phyloP scores from a whole-genome alignment of 495 filamentous ascomycete species.

The Penicillium roqueforti region DNA sequence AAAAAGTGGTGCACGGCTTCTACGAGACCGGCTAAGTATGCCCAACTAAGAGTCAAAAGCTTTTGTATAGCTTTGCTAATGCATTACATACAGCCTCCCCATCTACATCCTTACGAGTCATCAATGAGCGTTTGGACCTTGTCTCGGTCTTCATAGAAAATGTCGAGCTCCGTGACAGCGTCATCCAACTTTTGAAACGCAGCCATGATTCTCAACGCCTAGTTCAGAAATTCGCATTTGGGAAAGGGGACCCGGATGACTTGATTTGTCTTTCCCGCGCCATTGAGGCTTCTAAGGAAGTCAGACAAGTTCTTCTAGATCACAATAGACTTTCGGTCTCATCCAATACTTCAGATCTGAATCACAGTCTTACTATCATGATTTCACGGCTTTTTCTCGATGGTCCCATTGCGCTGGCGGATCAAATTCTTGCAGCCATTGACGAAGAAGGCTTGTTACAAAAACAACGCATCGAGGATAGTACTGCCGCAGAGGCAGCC shows the following conservation, averaged over 20 bases:
- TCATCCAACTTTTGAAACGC: slow-evolving; percentile 62
- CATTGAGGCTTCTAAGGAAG: slow-evolving; percentile 69
- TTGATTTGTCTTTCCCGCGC: slow-evolving; percentile 77
- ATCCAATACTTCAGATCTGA: slow-evolving; percentile 16
- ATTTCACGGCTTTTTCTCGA: slow-evolving; percentile 61
- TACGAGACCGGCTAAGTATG: slow-evolving; percentile 78
- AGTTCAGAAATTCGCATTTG: slow-evolving; percentile 88
- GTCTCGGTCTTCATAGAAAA: slow-evolving; percentile 68
- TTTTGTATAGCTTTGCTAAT: slow-evolving; percentile 9
- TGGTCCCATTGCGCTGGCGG: slow-evolving; percentile 62
- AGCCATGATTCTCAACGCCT: slow-evolving; percentile 85
- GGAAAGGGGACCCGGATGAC: slow-evolving; percentile 91
- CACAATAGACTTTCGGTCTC: slow-evolving; percentile 9
- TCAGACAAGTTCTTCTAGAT: slow-evolving; percentile 48
- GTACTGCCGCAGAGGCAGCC: slow-evolving; percentile 61
- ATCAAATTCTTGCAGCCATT: slow-evolving; percentile 69
- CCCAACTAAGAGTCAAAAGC: background rate
- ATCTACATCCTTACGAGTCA: slow-evolving; percentile 74
- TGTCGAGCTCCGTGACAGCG: slow-evolving; percentile 58
- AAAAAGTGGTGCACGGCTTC: slow-evolving; percentile 78
- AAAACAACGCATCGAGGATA: slow-evolving; percentile 71
- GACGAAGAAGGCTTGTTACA: slow-evolving; percentile 88
- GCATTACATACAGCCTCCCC: slow-evolving; percentile 54
- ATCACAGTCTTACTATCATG: slow-evolving; percentile 48
- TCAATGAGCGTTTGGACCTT: slow-evolving; percentile 77